Evolutionary conservation across 2,329 filamentous ascomycete genomes (phyloP).

Genomic region (Magnaporthiopsis poae): DNA sequence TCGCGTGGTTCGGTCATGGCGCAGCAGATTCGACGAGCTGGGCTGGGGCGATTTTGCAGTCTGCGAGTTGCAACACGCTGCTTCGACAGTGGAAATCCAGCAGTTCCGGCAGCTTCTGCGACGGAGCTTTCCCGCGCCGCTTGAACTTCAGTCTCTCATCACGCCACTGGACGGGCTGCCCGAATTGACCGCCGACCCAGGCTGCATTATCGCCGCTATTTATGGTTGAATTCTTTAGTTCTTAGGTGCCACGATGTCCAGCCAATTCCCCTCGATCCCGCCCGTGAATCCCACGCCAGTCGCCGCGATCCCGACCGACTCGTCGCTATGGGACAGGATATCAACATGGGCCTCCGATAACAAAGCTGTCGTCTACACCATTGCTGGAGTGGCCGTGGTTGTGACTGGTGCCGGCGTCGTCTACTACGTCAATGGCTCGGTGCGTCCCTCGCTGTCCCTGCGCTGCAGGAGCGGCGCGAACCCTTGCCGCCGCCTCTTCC

Average conservation of each 20-base stretch:
- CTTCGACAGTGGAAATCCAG: not conserved
- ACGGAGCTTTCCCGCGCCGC: not conserved
- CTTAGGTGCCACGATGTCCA: slow-evolving; percentile 14
- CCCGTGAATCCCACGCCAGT: slow-evolving; percentile 31
- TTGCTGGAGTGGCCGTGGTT: slow-evolving; percentile 86
- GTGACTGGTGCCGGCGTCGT: slow-evolving; percentile 84
- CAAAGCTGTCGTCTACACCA: slow-evolving; percentile 89
- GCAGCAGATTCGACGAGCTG: not conserved
- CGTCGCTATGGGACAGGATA: slow-evolving; percentile 79
- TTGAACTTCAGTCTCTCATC: not conserved
- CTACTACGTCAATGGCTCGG: slow-evolving; percentile 70
- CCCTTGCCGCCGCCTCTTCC: not conserved
- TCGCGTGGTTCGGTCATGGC: slow-evolving; percentile 13
- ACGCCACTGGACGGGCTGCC: not conserved
- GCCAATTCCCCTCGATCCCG: slow-evolving; percentile 36
- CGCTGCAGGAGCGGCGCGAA: not conserved
- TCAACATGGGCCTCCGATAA: slow-evolving; percentile 89
- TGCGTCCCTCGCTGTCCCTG: slow-evolving; percentile 25
- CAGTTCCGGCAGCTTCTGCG: not conserved
- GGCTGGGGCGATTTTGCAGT: slow-evolving; percentile 3
- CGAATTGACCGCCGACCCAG: not conserved
- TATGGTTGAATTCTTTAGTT: not conserved
- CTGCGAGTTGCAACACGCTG: not conserved
- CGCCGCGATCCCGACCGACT: slow-evolving; percentile 45
- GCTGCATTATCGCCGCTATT: not conserved